Percentiles rank a stretch among this genome's conserved stretches.
phyloP scores from a whole-genome alignment of 208 protist species.

The Trichomonas tenax region DNA sequence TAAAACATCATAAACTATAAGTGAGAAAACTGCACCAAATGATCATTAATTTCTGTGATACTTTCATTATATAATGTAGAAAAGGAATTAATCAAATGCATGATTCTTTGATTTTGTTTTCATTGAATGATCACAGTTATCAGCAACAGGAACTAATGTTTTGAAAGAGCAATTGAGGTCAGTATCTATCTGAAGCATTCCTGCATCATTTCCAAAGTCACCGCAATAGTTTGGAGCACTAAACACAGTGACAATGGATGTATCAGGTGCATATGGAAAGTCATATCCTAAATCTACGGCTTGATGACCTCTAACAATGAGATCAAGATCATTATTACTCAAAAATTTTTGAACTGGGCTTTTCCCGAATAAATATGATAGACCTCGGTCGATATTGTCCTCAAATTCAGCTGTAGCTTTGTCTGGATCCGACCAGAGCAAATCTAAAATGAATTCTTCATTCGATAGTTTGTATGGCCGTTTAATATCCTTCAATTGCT shows the following conservation, averaged over 20 bases:
- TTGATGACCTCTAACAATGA: not conserved
- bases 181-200: not conserved
- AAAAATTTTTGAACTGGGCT: constrained; percentile 92
- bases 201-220: not conserved
- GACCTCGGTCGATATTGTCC: constrained; percentile 91
- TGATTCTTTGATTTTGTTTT: not conserved
- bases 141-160: not conserved
- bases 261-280: not conserved
- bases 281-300: not conserved
- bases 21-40: too few relatives aligned
- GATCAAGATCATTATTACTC: constrained; percentile 78
- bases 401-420: constrained; percentile 75
- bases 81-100: not conserved
- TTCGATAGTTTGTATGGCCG: constrained; percentile 95
- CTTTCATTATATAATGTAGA: too few relatives aligned
- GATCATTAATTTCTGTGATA: too few relatives aligned
- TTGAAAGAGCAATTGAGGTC: not conserved
- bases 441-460: constrained; percentile 88
- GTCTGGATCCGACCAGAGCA: constrained; percentile 96
- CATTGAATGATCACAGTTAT: not conserved
- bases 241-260: not conserved
- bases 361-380: constrained; percentile 90
- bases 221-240: not conserved
- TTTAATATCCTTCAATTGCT: constrained; percentile 79
- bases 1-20: too few relatives aligned